Base-by-base conservation (phyloP, 2,329 filamentous ascomycete species). In the Cercospora zeae-maydis region DNA sequence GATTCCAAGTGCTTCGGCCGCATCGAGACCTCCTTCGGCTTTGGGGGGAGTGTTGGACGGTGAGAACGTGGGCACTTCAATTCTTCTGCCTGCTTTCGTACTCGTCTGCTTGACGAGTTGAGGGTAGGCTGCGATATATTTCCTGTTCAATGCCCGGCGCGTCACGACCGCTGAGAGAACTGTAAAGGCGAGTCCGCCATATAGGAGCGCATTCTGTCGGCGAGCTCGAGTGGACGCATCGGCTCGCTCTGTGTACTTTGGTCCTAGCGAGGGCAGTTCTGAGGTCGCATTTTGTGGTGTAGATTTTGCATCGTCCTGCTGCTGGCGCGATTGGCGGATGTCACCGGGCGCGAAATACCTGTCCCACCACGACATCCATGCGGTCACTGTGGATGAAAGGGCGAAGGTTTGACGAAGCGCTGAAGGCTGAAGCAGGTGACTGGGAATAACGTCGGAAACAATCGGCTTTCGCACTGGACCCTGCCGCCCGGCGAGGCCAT, bases 1-100 rank as follows among this genome's bases (percentile, higher is more conserved):
- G 36, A 97, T 80, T 54, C 88, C 90, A 21, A 99, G 80, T 0
- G 93, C 93, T 76, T 96, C 90, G 34, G 89, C 78, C 0, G 93
- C 93, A 66, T 97, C 88, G 39, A 89, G 75, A 1, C 86, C 83
- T 7, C 87, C 87, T 71, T 88, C 67, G 8, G 63, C 66, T 33
- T 65, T 68, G 4, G 62, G 59, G 13, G 54, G 58, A 19, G 56
- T 61, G 33, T 68, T 67, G 6, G 66, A 67, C 1, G 59, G 59
- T 9, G 66, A 55, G 49, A 67, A 69, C 14, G 60, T 61, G 13
- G 65, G 67, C 14, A 66, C 30, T n/a, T 63, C 58, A 5, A 66
- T 11, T 37, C 58, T 63, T 9, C 53, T 59, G 21, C 55, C 45
- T 13, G 45, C 56, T 21, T 42, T 45, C 14, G 51, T 53, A 1